Evolutionary conservation across 2,329 filamentous ascomycete genomes (phyloP).

Genomic region (Fusarium irregulare): DNA sequence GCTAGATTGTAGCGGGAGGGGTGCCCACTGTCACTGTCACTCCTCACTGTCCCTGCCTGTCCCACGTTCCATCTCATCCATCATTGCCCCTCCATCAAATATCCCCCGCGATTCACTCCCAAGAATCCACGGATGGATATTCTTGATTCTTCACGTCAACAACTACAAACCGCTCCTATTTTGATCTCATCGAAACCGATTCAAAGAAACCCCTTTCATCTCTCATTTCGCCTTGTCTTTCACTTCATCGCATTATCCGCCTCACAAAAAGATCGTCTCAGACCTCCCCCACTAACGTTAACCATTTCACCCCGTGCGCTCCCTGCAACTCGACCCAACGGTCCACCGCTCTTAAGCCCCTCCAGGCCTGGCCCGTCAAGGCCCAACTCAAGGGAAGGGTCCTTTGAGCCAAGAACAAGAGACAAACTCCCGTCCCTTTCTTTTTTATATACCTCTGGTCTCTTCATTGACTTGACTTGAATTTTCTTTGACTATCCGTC

Average conservation of each 20-base stretch:
- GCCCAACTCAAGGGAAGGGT: slow-evolving; percentile 40
- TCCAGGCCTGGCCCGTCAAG: slow-evolving; percentile 33
- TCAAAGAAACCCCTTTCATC: background rate
- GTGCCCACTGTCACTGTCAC: background rate
- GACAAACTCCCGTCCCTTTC: slow-evolving; percentile 11
- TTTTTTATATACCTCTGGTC: slow-evolving; percentile 19
- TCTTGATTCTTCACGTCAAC: slow-evolving; percentile 9
- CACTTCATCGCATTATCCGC: background rate
- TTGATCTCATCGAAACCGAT: background rate
- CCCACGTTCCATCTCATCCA: slow-evolving; percentile 20
- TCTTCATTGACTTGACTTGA: slow-evolving; percentile 9
- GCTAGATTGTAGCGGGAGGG: slow-evolving; percentile 6
- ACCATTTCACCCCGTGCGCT: slow-evolving; percentile 31
- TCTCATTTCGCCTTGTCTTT: background rate
- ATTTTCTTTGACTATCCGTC: slow-evolving; percentile 26
- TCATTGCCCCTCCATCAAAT: slow-evolving; percentile 30
- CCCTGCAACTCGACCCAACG: slow-evolving; percentile 48
- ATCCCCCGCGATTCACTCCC: slow-evolving; percentile 14
- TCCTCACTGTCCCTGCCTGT: background rate
- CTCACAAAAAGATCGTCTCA: slow-evolving; percentile 13
- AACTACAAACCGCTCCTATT: background rate
- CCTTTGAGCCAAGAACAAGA: slow-evolving; percentile 35
- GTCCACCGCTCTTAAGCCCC: slow-evolving; percentile 47
- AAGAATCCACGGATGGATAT: background rate
- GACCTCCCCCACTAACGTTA: slow-evolving; percentile 42